Percentiles rank a stretch among this genome's conserved stretches.
Conservation (phyloP, 208 protist species). For the Trypanosomatidae sp. region DNA sequence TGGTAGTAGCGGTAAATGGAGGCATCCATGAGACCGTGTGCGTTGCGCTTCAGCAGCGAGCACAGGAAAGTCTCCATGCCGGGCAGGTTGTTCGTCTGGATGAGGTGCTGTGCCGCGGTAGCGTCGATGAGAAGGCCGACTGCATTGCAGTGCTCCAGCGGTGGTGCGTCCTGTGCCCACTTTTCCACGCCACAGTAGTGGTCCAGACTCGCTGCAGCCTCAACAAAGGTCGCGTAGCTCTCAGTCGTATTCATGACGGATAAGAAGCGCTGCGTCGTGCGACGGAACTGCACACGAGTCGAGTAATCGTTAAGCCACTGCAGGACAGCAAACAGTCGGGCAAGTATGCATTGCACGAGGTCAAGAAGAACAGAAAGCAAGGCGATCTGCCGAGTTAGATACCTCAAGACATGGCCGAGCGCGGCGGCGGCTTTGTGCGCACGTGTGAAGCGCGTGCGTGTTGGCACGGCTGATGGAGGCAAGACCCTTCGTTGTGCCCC, state of each 20-base stretch:
- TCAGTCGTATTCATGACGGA: constrained; percentile 63
- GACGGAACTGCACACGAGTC: constrained; percentile 27
- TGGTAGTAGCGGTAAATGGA: constrained; percentile 48
- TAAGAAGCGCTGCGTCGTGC: constrained; percentile 47
- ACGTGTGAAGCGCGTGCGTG: not conserved
- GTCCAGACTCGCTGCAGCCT: constrained; percentile 35
- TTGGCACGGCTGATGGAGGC: not conserved
- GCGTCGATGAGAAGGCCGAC: constrained; percentile 38
- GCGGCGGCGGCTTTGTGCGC: not conserved
- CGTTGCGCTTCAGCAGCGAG: constrained; percentile 45
- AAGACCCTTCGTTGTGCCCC: not conserved
- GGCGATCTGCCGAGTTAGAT: not conserved
- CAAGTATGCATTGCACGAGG: not conserved
- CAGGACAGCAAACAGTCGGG: constrained; percentile 9
- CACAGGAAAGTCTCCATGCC: constrained; percentile 44
- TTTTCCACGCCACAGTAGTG: constrained; percentile 39
- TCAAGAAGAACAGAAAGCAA: constrained; percentile 5
- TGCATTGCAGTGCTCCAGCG: constrained; percentile 29
- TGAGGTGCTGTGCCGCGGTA: constrained; percentile 30
- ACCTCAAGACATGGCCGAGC: not conserved
- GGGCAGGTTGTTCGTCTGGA: constrained; percentile 16
- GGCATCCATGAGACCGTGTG: constrained; percentile 47
- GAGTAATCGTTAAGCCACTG: constrained; percentile 36
- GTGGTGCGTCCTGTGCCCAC: constrained; percentile 36
- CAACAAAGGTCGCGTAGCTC: constrained; percentile 37